Base-by-base conservation (phyloP, 1,139 yeast species). In the Sugiyamaella grinbergsii region DNA sequence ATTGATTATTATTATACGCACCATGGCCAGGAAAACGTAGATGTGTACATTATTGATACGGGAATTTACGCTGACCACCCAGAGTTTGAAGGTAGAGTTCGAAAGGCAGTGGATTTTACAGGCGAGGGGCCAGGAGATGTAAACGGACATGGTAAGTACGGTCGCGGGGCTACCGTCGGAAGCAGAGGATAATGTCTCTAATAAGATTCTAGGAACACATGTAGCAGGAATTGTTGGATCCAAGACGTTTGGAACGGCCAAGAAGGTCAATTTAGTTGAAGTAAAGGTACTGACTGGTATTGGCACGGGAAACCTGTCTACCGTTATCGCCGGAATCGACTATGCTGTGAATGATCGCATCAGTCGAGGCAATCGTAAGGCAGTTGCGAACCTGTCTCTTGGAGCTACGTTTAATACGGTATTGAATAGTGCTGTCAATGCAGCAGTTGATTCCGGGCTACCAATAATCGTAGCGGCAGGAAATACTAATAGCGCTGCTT, bases 201-300 rank as follows among this genome's bases (percentile, higher is more conserved):
- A 39, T 45, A 15, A 5, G 19, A 13, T 32, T 16, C 18, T 32
- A 58, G 86, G 87, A 3, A 88, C 96, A 0, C 96, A 90, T 67
- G 96, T 90, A 2, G 95, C 97, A 0, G 96, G 97, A 0, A 68
- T 89, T 10, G 77, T 88, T 41, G 96, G 95, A 0, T 87, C 96
- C 0, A 70, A 67, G 37, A 80, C 83, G 0, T 90, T 74, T 66
- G 96, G 97, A 0, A 95, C 86, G 0, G 85, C 95, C 5, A 90
- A 90, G 62, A 68, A 76, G 10, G 83, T 79, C 10, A 72, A 72
- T 4, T 63, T 90, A 5, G 71, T 85, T 8, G 93, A 84, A 34
- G 81, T 90, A n/a, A 89, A 88, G 61, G 89, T 87, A 0, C 71
- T 89, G 38, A 81, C 84, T 55, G 68, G 69, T 15, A 60, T 64